Conservation (phyloP, 2,329 filamentous ascomycete species). For the Colletotrichum sp. region DNA sequence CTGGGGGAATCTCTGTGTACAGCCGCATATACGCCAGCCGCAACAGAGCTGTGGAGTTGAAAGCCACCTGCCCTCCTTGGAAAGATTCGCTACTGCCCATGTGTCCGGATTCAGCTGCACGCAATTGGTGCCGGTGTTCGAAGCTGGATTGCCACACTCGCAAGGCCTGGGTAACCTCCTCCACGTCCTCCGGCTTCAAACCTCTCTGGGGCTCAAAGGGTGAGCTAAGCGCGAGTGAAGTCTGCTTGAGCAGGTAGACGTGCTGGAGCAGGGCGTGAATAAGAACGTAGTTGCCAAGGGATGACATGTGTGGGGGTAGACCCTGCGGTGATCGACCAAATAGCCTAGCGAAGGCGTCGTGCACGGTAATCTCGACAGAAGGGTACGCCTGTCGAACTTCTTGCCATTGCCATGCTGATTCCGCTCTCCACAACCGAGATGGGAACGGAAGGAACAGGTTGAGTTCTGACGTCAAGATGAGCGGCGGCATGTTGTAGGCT, state of each 20-base stretch:
- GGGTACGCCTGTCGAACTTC: conserved; percentile 57
- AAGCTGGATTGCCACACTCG: conserved; percentile 64
- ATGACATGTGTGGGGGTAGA: conserved; percentile 56
- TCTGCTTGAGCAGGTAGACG: conserved; percentile 72
- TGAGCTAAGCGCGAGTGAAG: conserved; percentile 54
- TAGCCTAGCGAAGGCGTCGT: conserved; percentile 61
- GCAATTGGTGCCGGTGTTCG: conserved; percentile 58
- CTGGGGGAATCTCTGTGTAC: conserved; percentile 68
- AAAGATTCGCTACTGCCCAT: conserved; percentile 54
- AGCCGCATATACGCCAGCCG: conserved; percentile 68
- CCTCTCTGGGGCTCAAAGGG: conserved; percentile 56
- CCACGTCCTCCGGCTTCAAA: conserved; percentile 59
- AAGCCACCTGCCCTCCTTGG: conserved; percentile 65
- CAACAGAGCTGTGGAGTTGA: conserved; percentile 67
- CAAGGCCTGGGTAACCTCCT: conserved; percentile 60
- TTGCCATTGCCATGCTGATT: conserved; percentile 65
- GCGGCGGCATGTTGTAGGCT: conserved; percentile 63
- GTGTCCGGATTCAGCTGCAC: conserved; percentile 52
- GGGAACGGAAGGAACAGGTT: conserved; percentile 59
- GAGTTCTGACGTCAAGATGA: conserved; percentile 64
- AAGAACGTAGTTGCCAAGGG: conserved; percentile 72
- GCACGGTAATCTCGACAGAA: conserved; percentile 56
- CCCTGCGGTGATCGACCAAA: conserved; percentile 56
- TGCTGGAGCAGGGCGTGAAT: conserved; percentile 76
- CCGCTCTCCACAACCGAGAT: conserved; percentile 61